Base-by-base conservation (phyloP, 2,329 filamentous ascomycete species). In the Colletotrichum sp. region DNA sequence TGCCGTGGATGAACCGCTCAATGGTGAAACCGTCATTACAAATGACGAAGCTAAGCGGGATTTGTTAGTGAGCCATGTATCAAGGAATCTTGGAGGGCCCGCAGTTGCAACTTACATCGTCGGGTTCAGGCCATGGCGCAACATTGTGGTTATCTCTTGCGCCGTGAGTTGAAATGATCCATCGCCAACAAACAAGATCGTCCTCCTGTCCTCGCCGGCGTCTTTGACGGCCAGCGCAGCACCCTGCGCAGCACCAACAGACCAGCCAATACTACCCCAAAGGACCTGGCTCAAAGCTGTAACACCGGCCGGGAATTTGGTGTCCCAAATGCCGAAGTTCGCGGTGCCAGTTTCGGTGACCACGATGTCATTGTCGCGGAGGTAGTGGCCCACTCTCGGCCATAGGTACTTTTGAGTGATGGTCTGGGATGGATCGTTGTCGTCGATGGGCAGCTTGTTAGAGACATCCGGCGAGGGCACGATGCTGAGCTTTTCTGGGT, bases 1-100 rank as follows among this genome's bases (percentile, higher is more conserved):
- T 93, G 67, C 95, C 95, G 83, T 98, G 95, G 79, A 98, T 97
- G 82, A 91, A 94, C 34, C 95, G 91, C 84, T 98, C 95, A 81
- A 97, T 97, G 12, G 95, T 97, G 84, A 94, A 98, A 13, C 95
- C 95, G 54, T 96, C 91, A 81, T 97, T 97, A 87, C 94, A 95
- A 77, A 98, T 93, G 75, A 97, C 88, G 81, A 98, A 96, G 75
- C 90, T 91, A 69, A 8, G 43, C n/a, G 65, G 4, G 6, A 43
- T 21, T 38, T 15, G 70, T 82, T 75, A 82, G 77, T 62, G 43
- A 47, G 43, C n/a, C 43, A 47, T 47, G n/a, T 21, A 47, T 47
- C 43, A 47, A 47, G 43, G n/a, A n/a, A 47, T 47, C 43, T 47
- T 47, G n/a, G 43, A 21, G 43, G n/a, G 11, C 43, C n/a, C 18